Percentiles rank a stretch among this genome's conserved stretches.
Conservation (phyloP, 140 eudicot species). For the Oenanthe javanica region DNA sequence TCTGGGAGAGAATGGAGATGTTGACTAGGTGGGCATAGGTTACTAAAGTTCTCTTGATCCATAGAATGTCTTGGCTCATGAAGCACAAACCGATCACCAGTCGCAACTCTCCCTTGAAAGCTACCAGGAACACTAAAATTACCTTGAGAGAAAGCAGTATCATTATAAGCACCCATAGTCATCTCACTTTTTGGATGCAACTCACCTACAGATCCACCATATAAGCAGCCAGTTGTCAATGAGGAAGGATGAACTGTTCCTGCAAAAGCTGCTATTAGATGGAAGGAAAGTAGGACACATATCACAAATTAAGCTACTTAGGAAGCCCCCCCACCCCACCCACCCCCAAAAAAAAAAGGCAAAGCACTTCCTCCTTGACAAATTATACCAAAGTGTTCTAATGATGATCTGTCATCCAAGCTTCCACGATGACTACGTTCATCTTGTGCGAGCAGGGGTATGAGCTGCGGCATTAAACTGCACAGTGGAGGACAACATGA, state of each 20-base stretch:
- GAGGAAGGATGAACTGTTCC: constrained; percentile 12
- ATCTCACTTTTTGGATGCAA: constrained; percentile 15
- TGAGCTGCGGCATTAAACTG: constrained; percentile 25
- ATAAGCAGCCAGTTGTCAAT: constrained; percentile 13
- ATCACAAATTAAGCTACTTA: background rate
- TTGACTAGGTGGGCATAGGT: background rate
- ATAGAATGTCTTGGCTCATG: constrained; percentile 8
- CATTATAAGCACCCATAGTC: constrained; percentile 11
- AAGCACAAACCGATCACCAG: constrained; percentile 9
- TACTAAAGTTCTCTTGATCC: constrained; percentile 4
- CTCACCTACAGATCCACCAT: constrained; percentile 20
- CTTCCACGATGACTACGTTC: constrained; percentile 19
- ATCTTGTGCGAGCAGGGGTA: constrained; percentile 20
- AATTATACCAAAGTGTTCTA: constrained; percentile 18
- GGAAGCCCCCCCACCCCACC: background rate
- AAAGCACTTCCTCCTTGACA: background rate
- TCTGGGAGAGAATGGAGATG: constrained; percentile 8
- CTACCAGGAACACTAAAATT: constrained; percentile 11
- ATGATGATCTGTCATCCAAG: constrained; percentile 18
- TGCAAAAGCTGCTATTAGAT: constrained; percentile 16
- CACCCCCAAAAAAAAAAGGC: background rate
- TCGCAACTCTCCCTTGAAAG: constrained; percentile 2
- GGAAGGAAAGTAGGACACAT: background rate
- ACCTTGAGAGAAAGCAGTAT: constrained; percentile 7
- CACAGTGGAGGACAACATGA: constrained; percentile 1